phyloP scores from a whole-genome alignment of 208 protist genomes.

The Acanthamoeba healyi region DNA sequence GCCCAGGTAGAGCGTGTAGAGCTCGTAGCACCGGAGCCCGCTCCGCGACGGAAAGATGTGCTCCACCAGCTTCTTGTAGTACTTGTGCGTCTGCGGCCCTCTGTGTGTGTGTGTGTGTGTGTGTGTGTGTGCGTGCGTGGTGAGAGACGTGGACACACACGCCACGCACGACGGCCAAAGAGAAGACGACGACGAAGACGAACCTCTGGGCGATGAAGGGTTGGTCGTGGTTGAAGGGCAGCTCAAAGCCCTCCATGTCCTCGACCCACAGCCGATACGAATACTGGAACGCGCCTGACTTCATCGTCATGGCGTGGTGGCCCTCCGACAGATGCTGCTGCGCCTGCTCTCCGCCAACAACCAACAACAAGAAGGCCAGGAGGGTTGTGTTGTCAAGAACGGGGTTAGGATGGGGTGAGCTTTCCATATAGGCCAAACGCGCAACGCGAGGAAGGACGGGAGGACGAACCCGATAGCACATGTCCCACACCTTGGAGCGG shows the following conservation, averaged over 20 bases:
- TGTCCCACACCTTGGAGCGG: constrained; percentile 72
- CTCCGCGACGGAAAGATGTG: constrained; percentile 31
- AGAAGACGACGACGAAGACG: background rate
- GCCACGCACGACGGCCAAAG: too few species aligned
- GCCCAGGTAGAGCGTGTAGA: constrained; percentile 78
- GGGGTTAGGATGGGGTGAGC: too few species aligned
- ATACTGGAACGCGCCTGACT: constrained; percentile 73
- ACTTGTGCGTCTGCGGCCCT: constrained; percentile 55
- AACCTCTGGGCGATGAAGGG: constrained; percentile 38
- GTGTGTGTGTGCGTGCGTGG: too few species aligned
- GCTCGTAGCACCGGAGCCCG: constrained; percentile 73
- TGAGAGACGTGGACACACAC: too few species aligned
- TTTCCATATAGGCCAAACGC: too few species aligned
- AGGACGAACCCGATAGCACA: constrained; percentile 64
- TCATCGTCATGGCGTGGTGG: constrained; percentile 73
- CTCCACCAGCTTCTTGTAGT: constrained; percentile 64
- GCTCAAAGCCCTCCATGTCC: constrained; percentile 71
- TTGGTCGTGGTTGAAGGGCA: constrained; percentile 49
- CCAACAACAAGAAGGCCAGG: background rate
- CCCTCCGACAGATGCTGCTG: constrained; percentile 57
- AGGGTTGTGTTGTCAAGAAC: too few species aligned
- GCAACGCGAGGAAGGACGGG: too few species aligned
- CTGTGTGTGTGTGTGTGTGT: background rate
- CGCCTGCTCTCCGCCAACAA: background rate
- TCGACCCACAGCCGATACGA: constrained; percentile 76